Evolutionary conservation across 495 filamentous ascomycete species (phyloP), one percentile per base, ranked within the genome.

Genomic region (Umbilicaria muhlenbergii): DNA sequence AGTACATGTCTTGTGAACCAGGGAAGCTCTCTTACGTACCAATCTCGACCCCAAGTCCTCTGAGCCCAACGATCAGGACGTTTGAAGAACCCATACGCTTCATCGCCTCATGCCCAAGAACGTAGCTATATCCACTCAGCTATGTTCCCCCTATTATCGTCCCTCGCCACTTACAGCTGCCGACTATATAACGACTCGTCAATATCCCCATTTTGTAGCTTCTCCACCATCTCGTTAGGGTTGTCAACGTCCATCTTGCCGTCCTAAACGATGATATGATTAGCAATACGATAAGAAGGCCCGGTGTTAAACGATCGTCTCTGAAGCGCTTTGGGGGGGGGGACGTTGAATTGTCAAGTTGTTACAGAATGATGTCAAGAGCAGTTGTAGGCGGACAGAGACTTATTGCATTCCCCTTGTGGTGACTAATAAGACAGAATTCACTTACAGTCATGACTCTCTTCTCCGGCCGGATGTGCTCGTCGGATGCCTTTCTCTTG

Each of bases 61-160:
- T 86, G 51, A 95, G 64, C 42, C 92, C 92, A 41, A 86, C 83
- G 41, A 99, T 75, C 15, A 99, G 81, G 36, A 99, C 77, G 59
- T 96, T 87, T 16, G 92, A 96, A 39, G 86, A 82, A 58, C 87
- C 74, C 92, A 99, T 99, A 44, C 88, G 83, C 68, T 93, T 96
- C 92, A 99, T 99, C 42, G 92, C 92, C 68, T 99, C 92, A 63
- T 96, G 92, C 28, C 92, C 92, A 45, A 99, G 77, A 41, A 98
- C 91, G 61, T 98, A 93, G 38, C 71, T 74, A 36, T 39, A 31
- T 35, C 32, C 16, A 17, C 12, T n/a, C 31, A 44, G 15, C 6
- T 5, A 31, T 15, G 17, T 32, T 33, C 19, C 14, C 14, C 36
- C 16, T 40, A 32, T 12, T n/a, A 42, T 51, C 12, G 24, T 28